Percentiles rank a stretch among this genome's conserved stretches.
Evolutionary conservation across 805 yeast species (phyloP).

Genomic region (Hemisphaericaspora nanyangensis): DNA sequence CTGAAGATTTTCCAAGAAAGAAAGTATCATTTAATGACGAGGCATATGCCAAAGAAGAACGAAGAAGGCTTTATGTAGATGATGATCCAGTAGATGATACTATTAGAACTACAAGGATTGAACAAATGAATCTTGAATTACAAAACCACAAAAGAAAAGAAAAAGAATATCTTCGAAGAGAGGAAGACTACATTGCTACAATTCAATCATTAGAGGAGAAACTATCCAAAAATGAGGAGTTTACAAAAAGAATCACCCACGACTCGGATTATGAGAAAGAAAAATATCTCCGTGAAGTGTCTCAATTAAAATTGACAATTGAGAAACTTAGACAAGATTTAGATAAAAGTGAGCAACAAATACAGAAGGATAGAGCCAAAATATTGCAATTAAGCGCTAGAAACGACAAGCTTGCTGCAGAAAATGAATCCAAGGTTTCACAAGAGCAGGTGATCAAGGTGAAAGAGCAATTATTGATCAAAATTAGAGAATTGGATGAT

Average conservation of each 20-base stretch:
- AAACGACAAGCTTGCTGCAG: not conserved
- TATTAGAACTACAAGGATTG: conserved; percentile 1
- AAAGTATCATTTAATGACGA: conserved; percentile 12
- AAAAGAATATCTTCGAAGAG: no score
- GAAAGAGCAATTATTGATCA: conserved; percentile 4
- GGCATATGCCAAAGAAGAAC: no score
- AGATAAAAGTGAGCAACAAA: conserved; percentile 6
- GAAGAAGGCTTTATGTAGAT: no score
- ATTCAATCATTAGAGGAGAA: no score
- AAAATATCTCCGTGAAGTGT: not conserved
- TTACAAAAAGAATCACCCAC: no score
- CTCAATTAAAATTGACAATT: no score
- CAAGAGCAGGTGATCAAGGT: conserved; percentile 5
- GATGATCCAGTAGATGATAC: conserved; percentile 13
- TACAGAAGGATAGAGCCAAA: conserved; percentile 4
- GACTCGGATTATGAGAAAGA: no score
- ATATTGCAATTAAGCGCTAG: no score
- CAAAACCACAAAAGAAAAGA: no score
- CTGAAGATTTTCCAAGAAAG: conserved; percentile 9
- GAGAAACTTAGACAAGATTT: not conserved
- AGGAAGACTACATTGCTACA: no score
- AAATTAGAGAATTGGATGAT: conserved; percentile 4
- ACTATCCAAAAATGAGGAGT: no score
- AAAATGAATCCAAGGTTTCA: not conserved
- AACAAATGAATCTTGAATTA: no score